Percentiles rank a stretch among this genome's conserved stretches.
These are phyloP conservation scores for Brassica rapa DNA, from an alignment of 345 rosid species.

Conservation along the genomic window DNA sequence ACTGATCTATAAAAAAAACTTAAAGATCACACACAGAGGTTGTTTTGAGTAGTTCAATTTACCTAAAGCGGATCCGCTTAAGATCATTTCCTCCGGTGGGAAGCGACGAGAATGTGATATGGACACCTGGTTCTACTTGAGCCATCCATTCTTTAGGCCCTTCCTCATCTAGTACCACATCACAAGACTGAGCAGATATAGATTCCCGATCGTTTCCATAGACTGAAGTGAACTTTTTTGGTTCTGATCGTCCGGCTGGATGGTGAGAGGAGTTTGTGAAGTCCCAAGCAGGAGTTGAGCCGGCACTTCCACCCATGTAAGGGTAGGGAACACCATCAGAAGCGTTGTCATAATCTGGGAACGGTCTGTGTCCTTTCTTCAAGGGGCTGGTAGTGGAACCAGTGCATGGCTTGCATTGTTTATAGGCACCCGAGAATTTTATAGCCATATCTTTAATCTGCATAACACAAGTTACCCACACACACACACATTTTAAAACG, in stretches of 20 bases:
- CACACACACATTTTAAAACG: background rate
- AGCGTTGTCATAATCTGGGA: conserved; percentile 71
- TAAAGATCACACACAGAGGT: conserved; percentile 2
- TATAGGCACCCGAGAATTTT: conserved; percentile 78
- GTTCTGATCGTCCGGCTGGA: conserved; percentile 45
- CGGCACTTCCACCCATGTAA: conserved; percentile 69
- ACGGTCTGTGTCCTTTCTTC: conserved; percentile 62
- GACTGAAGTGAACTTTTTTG: conserved; percentile 55
- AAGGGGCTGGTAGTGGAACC: conserved; percentile 68
- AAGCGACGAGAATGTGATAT: conserved; percentile 88
- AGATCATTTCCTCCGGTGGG: conserved; percentile 94
- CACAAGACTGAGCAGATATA: conserved; percentile 65
- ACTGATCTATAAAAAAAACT: background rate
- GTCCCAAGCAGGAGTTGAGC: conserved; percentile 98
- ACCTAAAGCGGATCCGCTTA: conserved; percentile 94
- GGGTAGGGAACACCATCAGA: conserved; percentile 84
- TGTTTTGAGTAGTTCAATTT: conserved; percentile 13
- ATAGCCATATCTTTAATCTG: conserved; percentile 96
- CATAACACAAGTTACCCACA: conserved; percentile 12
- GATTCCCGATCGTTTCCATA: conserved; percentile 57
- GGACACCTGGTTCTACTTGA: conserved; percentile 98
- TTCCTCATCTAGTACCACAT: conserved; percentile 76
- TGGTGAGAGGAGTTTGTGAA: conserved; percentile 54
- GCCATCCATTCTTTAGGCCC: conserved; percentile 99
- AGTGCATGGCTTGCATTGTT: conserved; percentile 86